A percentile compares a stretch with the other conserved stretches of the same genome.
Conservation (phyloP, 106 monocot species). For the Dendrobium nobile region DNA sequence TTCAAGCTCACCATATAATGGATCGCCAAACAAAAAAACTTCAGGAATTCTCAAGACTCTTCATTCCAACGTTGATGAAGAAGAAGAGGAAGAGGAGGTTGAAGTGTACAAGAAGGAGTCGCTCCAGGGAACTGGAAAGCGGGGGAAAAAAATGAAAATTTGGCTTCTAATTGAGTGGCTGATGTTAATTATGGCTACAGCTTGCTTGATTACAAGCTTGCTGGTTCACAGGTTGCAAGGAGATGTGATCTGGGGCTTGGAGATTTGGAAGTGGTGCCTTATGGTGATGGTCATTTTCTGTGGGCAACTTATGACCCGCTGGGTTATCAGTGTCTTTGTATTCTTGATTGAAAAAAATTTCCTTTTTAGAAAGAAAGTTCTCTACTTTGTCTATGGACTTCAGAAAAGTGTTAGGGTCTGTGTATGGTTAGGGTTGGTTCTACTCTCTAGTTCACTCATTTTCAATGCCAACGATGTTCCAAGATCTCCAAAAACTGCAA, state of each 20-base stretch:
- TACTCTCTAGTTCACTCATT: constrained; percentile 58
- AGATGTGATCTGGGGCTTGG: constrained; percentile 56
- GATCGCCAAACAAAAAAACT: constrained; percentile 5
- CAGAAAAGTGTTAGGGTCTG: constrained; percentile 62
- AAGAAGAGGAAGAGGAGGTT: constrained; percentile 53
- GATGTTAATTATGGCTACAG: constrained; percentile 42
- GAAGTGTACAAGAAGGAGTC: constrained; percentile 49
- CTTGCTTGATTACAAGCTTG: constrained; percentile 48
- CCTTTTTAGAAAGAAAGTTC: constrained; percentile 81
- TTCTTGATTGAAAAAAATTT: constrained; percentile 85
- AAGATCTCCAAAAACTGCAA: constrained; percentile 32
- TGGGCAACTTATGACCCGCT: constrained; percentile 52
- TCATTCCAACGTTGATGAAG: constrained; percentile 21
- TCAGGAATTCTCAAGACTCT: constrained; percentile 24
- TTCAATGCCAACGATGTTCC: constrained; percentile 48
- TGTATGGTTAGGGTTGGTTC: constrained; percentile 62
- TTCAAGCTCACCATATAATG: neutral
- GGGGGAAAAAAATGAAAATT: constrained; percentile 17
- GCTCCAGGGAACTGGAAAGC: constrained; percentile 1
- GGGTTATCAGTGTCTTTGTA: constrained; percentile 52
- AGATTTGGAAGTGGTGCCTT: constrained; percentile 96
- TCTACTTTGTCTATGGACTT: constrained; percentile 89
- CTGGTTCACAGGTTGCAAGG: constrained; percentile 30
- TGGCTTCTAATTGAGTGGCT: constrained; percentile 47
- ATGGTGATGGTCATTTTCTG: constrained; percentile 71